A percentile compares a stretch with the other conserved stretches of the same genome.
These are phyloP conservation scores for Globisporangium takayamanum DNA, from an alignment of 352 stramenopile species.

Conservation along the genomic window DNA sequence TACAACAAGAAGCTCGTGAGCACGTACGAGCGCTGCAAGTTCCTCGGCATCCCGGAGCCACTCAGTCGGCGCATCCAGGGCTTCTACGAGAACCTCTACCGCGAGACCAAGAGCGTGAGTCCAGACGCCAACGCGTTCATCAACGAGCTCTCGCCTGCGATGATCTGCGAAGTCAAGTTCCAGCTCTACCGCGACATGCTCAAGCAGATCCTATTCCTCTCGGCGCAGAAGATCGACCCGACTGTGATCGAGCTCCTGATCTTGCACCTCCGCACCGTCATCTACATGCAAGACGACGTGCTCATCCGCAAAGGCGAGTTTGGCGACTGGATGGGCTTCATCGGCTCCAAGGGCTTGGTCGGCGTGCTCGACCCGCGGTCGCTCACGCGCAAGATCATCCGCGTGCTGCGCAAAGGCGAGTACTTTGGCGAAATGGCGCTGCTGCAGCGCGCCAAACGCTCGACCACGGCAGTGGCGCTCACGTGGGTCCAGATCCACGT, in stretches of 20 bases:
- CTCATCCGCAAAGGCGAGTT: conserved; percentile 76
- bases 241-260: conserved; percentile 78
- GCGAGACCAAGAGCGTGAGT: conserved; percentile 58
- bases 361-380: conserved; percentile 57
- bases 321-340: conserved; percentile 82
- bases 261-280: conserved; percentile 56
- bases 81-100: conserved; percentile 68
- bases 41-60: conserved; percentile 51
- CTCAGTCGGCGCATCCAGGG: conserved; percentile 46
- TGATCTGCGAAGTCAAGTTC: conserved; percentile 77
- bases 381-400: conserved; percentile 38
- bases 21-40: conserved; percentile 55
- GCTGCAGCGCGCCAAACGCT: conserved; percentile 54
- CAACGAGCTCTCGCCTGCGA: conserved; percentile 58
- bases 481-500: conserved; percentile 77
- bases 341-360: conserved; percentile 61
- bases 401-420: conserved; percentile 60
- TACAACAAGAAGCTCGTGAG: conserved; percentile 72
- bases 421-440: conserved; percentile 79
- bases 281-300: conserved; percentile 81
- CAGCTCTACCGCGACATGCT: conserved; percentile 74
- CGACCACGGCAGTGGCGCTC: conserved; percentile 55
- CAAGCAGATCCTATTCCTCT: conserved; percentile 75
- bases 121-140: conserved; percentile 67
- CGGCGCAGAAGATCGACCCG: conserved; percentile 47